Base-by-base conservation (phyloP, 2,329 filamentous ascomycete species). In the Phyllosticta citriasiana region DNA sequence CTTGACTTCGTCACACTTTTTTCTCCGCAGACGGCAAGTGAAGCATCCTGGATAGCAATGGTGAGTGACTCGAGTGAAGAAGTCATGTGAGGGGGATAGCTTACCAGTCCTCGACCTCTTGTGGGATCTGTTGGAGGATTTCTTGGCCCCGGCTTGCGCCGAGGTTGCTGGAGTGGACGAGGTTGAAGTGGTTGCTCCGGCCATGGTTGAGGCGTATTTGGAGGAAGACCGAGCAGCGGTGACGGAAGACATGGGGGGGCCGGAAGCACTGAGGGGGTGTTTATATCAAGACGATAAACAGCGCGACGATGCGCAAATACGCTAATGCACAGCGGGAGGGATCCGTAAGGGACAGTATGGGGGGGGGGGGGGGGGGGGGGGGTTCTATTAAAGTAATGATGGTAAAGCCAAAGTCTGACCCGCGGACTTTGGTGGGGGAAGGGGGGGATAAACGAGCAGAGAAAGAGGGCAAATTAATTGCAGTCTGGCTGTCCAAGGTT, bases 71-170 rank as follows among this genome's bases (percentile, higher is more conserved):
- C 14, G 14, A n/a, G 52, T 19, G 52, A 25, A 68, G 2, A 16
- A 47, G 40, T 47, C 40, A 47, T n/a, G 40, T 47, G 40, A 6
- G 40, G 14, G 16, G n/a, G 40, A 2, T n/a, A 22, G 65, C 62
- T 50, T 53, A 96, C 92, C 92, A 85, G 91, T 95, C 78, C 93
- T 86, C 76, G 93, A 97, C 71, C 93, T 85, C 74, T 91, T 87
- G 77, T 97, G 93, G 86, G 94, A 91, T 80, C 96, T 93, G 70
- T 85, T 78, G 77, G 89, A 88, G 71, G 83, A 79, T 77, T 72
- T 68, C 67, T 79, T 80, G 40, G 40, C 40, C 40, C 2, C 40
- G 40, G 40, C 40, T 47, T 47, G 40, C 14, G 40, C 40, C 40
- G 40, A 47, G 40, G 40, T n/a, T 30, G 27, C 27, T 30, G 27